These are phyloP conservation scores for Sorghum bicolor DNA, from an alignment of 176 grass and related monocot genomes.

Conservation along the genomic window Sorghum_bicolor_NCBIv3 NC_012873.2:55990001-55990500, in stretches of 20 bases:
- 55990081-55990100: neutral
- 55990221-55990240: constrained; percentile 34
- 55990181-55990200: neutral
- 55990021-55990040: neutral
- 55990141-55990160: neutral
- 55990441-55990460: constrained; percentile 95
- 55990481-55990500: constrained; percentile 73
- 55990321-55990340: constrained; percentile 55
- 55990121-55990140: neutral
- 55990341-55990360: neutral
- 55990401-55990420: constrained; percentile 4
- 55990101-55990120: neutral
- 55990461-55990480: constrained; percentile 97
- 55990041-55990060: neutral
- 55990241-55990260: constrained; percentile 96
- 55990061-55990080: neutral
- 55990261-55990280: constrained; percentile 93
- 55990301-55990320: constrained; percentile 55
- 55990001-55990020: neutral
- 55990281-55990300: constrained; percentile 98
- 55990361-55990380: neutral
- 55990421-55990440: constrained; percentile 77
- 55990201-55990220: neutral
- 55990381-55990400: neutral
- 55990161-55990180: neutral